Evolutionary conservation across 2,329 filamentous ascomycete genomes (phyloP), one percentile per base, ranked within the genome.

Genomic region (Ceratocystis destructans): DNA sequence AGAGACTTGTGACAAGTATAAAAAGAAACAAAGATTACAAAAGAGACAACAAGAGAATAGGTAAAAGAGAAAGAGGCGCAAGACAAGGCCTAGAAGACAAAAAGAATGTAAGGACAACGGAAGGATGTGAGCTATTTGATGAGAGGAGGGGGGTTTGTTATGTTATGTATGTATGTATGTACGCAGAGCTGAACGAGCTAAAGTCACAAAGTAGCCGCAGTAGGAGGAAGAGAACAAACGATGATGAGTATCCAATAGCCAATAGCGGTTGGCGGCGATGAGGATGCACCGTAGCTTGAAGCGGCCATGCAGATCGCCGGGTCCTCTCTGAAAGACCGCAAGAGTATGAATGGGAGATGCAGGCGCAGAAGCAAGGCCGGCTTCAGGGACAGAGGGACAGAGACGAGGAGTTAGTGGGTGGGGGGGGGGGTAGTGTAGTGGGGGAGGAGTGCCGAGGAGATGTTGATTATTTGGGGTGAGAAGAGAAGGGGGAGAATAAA

Each of bases 341-440:
- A 48, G 45, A 48, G 45, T 48, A 48, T 48, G n/a, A 20, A 20
- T 48, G 45, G 45, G n/a, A 48, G 45, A 20, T 20, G 45, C 45
- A 48, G 45, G 46, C 17, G 46, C 20, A 45, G 53, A 62, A 20
- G 67, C 31, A 68, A 64, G 45, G 68, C 62, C 20, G 64, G 67
- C 57, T 33, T 44, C 45, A 64, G 59, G 69, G 53, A 45, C 33
- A 37, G 33, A 62, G 67, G 1, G 22, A 25, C 22, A 25, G 22
- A 25, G 22, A 53, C 62, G 6, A 33, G 10, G 55, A 22, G 46
- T 6, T 62, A 41, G 55, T 66, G 53, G 59, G 55, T 6, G 50
- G 8, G 17, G 50, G 48, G 17, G 48, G 48, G 5, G 50, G 22
- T 7, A 1, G 50, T 2, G 22, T 22, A 22, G 22, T 0, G 50